phyloP scores from a whole-genome alignment of 2,329 filamentous ascomycete genomes.

The Thelonectria blattea region DNA sequence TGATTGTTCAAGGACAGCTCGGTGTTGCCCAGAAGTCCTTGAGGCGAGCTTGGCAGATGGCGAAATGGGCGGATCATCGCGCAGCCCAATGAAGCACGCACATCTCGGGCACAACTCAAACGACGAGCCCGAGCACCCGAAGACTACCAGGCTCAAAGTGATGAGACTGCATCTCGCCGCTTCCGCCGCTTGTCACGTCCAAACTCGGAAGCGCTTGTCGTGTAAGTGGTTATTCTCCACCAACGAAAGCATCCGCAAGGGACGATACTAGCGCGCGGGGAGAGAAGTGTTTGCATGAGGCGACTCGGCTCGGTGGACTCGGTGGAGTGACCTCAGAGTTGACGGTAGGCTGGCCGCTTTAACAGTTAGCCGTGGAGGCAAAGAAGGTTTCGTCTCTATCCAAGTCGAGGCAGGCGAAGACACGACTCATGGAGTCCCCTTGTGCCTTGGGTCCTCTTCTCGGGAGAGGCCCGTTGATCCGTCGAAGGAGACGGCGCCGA shows the following conservation, averaged over 20 bases:
- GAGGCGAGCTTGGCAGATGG: neutral
- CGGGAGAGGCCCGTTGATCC: neutral
- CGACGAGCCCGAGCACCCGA: neutral
- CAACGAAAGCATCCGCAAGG: neutral
- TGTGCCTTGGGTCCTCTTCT: neutral
- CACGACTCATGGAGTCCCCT: neutral
- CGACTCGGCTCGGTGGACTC: neutral
- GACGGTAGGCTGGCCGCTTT: neutral
- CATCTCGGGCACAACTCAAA: neutral
- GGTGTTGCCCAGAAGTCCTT: neutral
- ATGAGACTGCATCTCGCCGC: neutral
- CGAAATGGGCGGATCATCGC: neutral
- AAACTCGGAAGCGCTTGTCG: no score
- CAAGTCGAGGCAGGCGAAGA: neutral
- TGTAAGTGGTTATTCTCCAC: neutral
- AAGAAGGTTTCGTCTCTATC: neutral
- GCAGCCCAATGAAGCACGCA: neutral
- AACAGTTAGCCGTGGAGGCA: neutral
- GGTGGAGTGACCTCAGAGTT: neutral
- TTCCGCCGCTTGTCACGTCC: neutral
- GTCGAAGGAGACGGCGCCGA: neutral
- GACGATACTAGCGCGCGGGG: neutral
- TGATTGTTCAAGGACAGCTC: neutral
- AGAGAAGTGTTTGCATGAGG: neutral
- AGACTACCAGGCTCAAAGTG: neutral